Evolutionary conservation across 768 basidiomycete species (phyloP).

Genomic region (Phylloporus sp.): DNA sequence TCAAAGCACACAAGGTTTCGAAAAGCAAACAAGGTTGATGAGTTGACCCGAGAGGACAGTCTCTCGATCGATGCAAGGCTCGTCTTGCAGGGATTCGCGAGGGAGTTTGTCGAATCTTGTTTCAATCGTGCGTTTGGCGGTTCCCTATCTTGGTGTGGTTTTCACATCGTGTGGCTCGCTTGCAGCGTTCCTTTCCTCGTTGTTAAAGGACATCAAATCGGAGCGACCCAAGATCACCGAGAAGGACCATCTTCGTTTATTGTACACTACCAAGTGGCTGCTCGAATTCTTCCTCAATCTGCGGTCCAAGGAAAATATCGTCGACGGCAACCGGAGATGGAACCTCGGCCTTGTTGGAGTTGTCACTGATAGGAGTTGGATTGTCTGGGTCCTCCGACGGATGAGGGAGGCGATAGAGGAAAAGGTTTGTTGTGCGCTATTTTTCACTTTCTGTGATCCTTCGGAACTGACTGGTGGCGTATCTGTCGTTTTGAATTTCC

Average conservation of each 20-base stretch:
- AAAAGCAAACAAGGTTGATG: constrained; percentile 59
- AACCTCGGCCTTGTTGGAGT: constrained; percentile 73
- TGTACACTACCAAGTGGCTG: constrained; percentile 88
- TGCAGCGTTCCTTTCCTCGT: constrained; percentile 78
- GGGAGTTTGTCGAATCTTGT: constrained; percentile 71
- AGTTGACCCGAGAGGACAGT: constrained; percentile 62
- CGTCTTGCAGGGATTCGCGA: constrained; percentile 64
- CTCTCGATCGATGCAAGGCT: constrained; percentile 59
- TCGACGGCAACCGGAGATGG: constrained; percentile 39
- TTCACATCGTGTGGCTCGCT: constrained; percentile 12
- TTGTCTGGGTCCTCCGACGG: constrained; percentile 83
- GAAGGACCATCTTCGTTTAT: constrained; percentile 85
- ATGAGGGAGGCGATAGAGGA: constrained; percentile 90
- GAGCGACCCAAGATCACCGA: constrained; percentile 92
- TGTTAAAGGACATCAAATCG: constrained; percentile 90
- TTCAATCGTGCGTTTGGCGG: constrained; percentile 72
- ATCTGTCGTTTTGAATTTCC: constrained; percentile 1
- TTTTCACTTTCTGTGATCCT: not conserved
- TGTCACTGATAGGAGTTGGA: constrained; percentile 81
- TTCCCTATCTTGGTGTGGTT: constrained; percentile 10
- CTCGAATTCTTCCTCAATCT: constrained; percentile 78
- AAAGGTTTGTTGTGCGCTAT: constrained; percentile 54
- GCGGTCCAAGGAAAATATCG: constrained; percentile 35
- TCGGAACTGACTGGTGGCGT: constrained; percentile 10
- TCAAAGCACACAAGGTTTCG: constrained; percentile 56